Conservation (phyloP, 2,329 filamentous ascomycete species). For the Xylariaceae sp. region DNA sequence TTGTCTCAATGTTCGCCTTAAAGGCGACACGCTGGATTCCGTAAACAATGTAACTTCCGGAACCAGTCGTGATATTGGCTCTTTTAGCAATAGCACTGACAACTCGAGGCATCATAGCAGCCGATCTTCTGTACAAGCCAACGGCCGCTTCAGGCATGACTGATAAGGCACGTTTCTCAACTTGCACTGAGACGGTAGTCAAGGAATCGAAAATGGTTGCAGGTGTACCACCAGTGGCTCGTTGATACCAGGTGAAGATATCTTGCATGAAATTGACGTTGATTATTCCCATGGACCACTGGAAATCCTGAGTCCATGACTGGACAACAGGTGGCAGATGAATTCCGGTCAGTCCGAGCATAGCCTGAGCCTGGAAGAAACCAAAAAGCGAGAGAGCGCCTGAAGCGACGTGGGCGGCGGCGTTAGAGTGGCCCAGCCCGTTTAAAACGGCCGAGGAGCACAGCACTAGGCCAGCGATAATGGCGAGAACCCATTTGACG, state of each 20-base stretch:
- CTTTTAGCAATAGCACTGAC: conserved; percentile 41
- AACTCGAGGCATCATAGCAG: conserved; percentile 23
- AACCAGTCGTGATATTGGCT: conserved; percentile 35
- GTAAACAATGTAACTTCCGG: conserved; percentile 53
- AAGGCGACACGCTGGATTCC: conserved; percentile 84
- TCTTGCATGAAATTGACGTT: conserved; percentile 71
- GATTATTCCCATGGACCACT: conserved; percentile 90
- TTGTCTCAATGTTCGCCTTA: conserved; percentile 69
- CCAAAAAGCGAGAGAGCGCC: conserved; percentile 80
- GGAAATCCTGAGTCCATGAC: conserved; percentile 87
- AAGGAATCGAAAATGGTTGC: conserved; percentile 68
- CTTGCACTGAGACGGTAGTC: conserved; percentile 66
- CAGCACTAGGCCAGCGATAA: conserved; percentile 72
- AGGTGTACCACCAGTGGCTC: conserved; percentile 74
- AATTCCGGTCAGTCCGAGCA: conserved; percentile 74
- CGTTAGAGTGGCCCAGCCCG: conserved; percentile 79
- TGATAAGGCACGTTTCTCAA: conserved; percentile 51
- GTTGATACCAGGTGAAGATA: conserved; percentile 85
- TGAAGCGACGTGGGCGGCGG: conserved; percentile 79
- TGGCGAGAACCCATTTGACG: conserved; percentile 75
- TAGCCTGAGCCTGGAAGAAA: conserved; percentile 83
- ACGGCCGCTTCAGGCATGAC: conserved; percentile 27
- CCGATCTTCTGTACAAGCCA: conserved; percentile 24
- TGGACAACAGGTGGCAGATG: conserved; percentile 74
- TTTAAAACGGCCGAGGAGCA: conserved; percentile 77